Evolutionary conservation across 306 rosid species (phyloP).

Genomic region (Dryas alaskensis): DNA sequence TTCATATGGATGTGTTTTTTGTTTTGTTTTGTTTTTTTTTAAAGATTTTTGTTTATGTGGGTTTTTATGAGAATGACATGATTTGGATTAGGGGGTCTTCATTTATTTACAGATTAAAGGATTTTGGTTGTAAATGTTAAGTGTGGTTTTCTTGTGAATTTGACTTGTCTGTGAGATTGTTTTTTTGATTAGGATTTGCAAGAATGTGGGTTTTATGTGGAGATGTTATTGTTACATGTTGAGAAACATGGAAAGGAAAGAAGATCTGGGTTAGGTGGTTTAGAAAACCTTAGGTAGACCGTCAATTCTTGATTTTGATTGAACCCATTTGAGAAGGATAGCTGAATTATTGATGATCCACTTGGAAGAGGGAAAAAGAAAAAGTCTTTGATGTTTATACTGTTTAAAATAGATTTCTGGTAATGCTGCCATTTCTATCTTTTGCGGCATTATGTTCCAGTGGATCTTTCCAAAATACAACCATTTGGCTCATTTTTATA

Average conservation of each 20-base stretch:
- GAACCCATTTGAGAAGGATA: slow-evolving; percentile 8
- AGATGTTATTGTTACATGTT: background rate
- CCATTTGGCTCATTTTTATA: background rate
- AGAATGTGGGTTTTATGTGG: background rate
- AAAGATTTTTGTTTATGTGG: background rate
- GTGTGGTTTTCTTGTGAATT: background rate
- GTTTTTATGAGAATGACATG: background rate
- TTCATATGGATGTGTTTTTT: background rate
- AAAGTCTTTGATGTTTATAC: background rate
- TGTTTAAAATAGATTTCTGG: background rate
- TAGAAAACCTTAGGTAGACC: background rate
- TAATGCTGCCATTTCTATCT: background rate
- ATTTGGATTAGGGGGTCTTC: background rate
- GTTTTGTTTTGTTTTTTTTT: background rate
- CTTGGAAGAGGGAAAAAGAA: background rate
- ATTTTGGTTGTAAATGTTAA: background rate
- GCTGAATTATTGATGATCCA: background rate
- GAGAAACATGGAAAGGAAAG: background rate
- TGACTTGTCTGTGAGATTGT: background rate
- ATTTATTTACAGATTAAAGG: background rate
- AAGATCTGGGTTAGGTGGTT: background rate
- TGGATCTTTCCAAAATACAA: background rate
- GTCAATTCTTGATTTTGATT: slow-evolving; percentile 5
- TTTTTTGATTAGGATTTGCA: background rate
- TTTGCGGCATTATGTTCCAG: background rate